These are phyloP conservation scores for Talaromyces sp. DNA, from an alignment of 2,329 filamentous ascomycete species.

Conservation along the genomic window DNA sequence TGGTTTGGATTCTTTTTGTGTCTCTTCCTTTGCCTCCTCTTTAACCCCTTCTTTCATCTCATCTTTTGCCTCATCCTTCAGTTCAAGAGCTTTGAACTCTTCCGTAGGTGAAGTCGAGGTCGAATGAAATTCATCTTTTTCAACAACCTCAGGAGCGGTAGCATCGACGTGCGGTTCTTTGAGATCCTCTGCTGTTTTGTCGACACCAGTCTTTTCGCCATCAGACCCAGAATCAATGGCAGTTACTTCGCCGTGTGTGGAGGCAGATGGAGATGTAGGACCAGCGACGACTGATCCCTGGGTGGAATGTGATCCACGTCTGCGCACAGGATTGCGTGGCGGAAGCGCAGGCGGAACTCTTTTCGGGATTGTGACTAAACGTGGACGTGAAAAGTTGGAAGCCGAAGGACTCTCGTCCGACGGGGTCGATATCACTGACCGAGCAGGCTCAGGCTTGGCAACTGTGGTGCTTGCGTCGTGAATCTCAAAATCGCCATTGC, in stretches of 20 bases:
- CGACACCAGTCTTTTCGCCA: not conserved
- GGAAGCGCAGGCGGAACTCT: slow-evolving; percentile 72
- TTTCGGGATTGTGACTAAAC: slow-evolving; percentile 81
- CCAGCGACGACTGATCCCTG: slow-evolving; percentile 25
- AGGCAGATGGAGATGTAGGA: slow-evolving; percentile 23
- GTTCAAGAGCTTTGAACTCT: not conserved
- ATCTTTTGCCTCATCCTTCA: slow-evolving; percentile 28
- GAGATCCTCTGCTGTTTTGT: slow-evolving; percentile 19
- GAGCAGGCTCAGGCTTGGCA: slow-evolving; percentile 44
- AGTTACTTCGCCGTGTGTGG: slow-evolving; percentile 24
- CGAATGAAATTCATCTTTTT: slow-evolving; percentile 44
- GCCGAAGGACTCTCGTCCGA: slow-evolving; percentile 55
- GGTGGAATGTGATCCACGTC: slow-evolving; percentile 24
- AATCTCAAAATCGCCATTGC: slow-evolving; percentile 26
- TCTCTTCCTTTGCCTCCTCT: not conserved
- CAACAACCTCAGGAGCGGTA: slow-evolving; percentile 18
- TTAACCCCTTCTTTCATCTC: not conserved
- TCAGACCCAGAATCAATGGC: slow-evolving; percentile 18
- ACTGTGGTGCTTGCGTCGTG: slow-evolving; percentile 54
- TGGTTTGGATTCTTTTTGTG: not conserved
- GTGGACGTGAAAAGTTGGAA: slow-evolving; percentile 69
- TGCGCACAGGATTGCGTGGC: slow-evolving; percentile 61
- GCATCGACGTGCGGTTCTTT: not conserved
- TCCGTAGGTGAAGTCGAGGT: slow-evolving; percentile 32
- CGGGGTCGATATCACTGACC: slow-evolving; percentile 21